Evolutionary conservation across 108 stramenopile species (phyloP), one percentile per base, ranked within the genome.

Genomic region (Parietichytrium sp.): DNA sequence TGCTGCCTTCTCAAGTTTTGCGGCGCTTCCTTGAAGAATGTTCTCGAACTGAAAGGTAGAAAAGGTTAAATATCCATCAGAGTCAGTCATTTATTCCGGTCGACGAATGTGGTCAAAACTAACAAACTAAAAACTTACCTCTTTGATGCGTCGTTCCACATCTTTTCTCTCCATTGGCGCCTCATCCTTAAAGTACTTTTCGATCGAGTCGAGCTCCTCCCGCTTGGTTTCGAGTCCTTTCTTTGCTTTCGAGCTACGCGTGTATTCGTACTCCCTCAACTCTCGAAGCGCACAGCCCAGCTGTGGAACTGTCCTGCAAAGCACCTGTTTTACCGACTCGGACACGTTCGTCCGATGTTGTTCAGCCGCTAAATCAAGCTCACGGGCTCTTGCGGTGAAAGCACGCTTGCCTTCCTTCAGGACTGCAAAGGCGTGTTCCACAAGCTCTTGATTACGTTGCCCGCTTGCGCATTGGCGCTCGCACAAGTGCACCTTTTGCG

Each of bases 91-190:
- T n/a, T n/a, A n/a, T n/a, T n/a, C n/a, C n/a, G n/a, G n/a, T n/a
- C n/a, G n/a, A n/a, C n/a, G n/a, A n/a, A n/a, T n/a, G n/a, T n/a
- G n/a, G n/a, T n/a, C n/a, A n/a, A n/a, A n/a, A n/a, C n/a, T n/a
- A n/a, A n/a, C n/a, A n/a, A n/a, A n/a, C n/a, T n/a, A n/a, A n/a
- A n/a, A n/a, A n/a, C n/a, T n/a, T n/a, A n/a, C n/a, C 20, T 72
- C 61, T 16, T 33, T 42, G 42, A 72, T 16, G 33, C 61, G 61
- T 0, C 20, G 6, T 42, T 72, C 45, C 38, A 72, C 45, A 33
- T 72, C 61, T 20, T 72, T 72, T 12, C 36, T 33, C 42, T 72
- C 61, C 7, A n/a, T 45, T 23, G 61, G 61, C 38, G 61, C 61
- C 61, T 72, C 61, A 20, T 72, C 61, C 6, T 42, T 42, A 27